These are phyloP conservation scores for Cladosporium austrohemisphaericum DNA, from an alignment of 2,329 filamentous ascomycete species.

Conservation along the genomic window DNA sequence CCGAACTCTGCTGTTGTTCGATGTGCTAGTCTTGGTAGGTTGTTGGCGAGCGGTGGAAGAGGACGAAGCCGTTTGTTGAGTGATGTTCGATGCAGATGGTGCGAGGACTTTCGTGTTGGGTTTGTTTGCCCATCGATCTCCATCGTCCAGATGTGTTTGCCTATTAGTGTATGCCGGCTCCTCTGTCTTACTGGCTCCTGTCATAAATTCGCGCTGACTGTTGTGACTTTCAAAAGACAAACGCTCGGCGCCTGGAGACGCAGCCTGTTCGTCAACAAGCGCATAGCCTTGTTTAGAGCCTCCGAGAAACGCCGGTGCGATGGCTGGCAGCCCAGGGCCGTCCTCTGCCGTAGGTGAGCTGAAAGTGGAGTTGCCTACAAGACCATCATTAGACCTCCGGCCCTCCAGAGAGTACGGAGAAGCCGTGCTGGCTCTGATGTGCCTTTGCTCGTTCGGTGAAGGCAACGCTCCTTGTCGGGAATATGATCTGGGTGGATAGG, in stretches of 20 bases:
- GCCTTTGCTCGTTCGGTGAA: constrained; percentile 23
- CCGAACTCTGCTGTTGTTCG: constrained; percentile 17
- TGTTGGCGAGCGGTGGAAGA: constrained; percentile 8
- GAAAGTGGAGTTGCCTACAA: constrained; percentile 26
- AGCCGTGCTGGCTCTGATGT: constrained; percentile 22
- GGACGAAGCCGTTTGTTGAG: constrained; percentile 13
- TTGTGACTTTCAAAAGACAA: constrained; percentile 17
- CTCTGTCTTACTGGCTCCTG: constrained; percentile 19
- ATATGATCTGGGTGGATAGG: constrained; percentile 31
- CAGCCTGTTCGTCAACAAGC: constrained; percentile 26
- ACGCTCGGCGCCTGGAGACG: constrained; percentile 27
- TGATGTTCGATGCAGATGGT: constrained; percentile 8
- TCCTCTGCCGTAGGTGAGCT: constrained; percentile 29
- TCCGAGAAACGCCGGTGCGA: constrained; percentile 27
- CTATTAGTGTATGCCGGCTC: constrained; percentile 22
- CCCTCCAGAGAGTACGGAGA: constrained; percentile 33
- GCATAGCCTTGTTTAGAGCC: constrained; percentile 29
- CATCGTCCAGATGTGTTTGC: constrained; percentile 28
- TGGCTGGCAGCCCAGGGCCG: constrained; percentile 19
- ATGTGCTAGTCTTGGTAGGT: neutral
- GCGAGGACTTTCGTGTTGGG: constrained; percentile 22
- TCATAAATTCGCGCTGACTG: constrained; percentile 19
- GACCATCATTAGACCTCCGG: constrained; percentile 30
- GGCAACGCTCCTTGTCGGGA: constrained; percentile 29
- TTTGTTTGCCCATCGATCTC: constrained; percentile 26